Evolutionary conservation across 1,139 yeast species (phyloP).

Genomic region (Diutina siamensis): DNA sequence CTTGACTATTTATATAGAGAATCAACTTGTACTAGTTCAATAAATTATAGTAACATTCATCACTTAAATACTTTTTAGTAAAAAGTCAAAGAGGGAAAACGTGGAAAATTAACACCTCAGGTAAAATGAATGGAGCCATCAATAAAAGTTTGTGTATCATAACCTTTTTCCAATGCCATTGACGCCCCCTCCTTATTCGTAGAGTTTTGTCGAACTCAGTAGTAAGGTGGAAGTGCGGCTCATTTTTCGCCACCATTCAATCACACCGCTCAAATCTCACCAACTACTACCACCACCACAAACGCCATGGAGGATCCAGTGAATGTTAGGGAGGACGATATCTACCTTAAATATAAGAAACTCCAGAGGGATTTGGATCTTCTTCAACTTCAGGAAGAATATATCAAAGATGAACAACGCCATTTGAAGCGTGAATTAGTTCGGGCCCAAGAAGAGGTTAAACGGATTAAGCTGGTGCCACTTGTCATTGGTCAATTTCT

Average conservation of each 20-base stretch:
- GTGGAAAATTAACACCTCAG: no score
- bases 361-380: conserved; percentile 84
- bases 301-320: conserved; percentile 4
- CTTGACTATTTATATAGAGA: no score
- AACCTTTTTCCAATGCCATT: no score
- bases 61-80: no score
- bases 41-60: no score
- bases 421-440: conserved; percentile 88
- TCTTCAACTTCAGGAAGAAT: conserved; percentile 80
- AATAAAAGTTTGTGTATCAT: no score
- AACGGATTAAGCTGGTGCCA: conserved; percentile 94
- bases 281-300: background rate
- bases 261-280: background rate
- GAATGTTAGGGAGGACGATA: conserved; percentile 28
- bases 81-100: no score
- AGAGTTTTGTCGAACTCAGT: background rate
- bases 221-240: background rate
- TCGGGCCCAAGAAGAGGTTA: conserved; percentile 97
- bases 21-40: no score
- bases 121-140: no score
- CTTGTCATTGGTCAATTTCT: conserved; percentile 95
- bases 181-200: no score
- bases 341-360: conserved; percentile 73
- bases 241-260: background rate
- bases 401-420: conserved; percentile 95